Conservation (phyloP, 768 basidiomycete genomes). For the Macrolepiota dolichaula region DNA sequence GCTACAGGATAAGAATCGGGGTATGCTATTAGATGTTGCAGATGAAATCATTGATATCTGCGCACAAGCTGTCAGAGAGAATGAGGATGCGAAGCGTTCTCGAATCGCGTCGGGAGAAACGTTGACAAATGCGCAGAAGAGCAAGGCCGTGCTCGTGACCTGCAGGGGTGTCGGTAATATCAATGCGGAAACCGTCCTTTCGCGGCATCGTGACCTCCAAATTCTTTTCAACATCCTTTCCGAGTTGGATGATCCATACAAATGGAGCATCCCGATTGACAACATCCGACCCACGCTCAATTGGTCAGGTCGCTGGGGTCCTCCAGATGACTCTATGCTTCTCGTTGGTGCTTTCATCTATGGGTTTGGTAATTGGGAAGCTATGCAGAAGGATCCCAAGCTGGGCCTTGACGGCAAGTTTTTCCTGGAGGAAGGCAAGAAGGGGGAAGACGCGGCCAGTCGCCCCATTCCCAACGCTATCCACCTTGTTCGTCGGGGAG, state of each 20-base stretch:
- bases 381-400: constrained; percentile 83
- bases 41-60: constrained; percentile 93
- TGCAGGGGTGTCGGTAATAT: constrained; percentile 89
- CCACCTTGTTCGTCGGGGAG: constrained; percentile 94
- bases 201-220: constrained; percentile 83
- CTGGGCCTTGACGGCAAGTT: constrained; percentile 89
- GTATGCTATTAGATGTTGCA: constrained; percentile 84
- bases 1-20: constrained; percentile 90
- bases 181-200: constrained; percentile 96
- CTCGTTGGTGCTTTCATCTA: constrained; percentile 91
- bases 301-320: constrained; percentile 96
- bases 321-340: constrained; percentile 90
- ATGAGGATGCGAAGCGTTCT: constrained; percentile 74
- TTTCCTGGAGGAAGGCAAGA: constrained; percentile 97
- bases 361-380: constrained; percentile 97
- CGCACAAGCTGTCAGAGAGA: constrained; percentile 76
- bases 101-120: constrained; percentile 83
- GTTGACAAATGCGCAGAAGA: constrained; percentile 89
- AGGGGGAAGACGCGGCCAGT: constrained; percentile 79
- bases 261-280: constrained; percentile 88
- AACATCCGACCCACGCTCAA: constrained; percentile 91
- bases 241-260: constrained; percentile 67
- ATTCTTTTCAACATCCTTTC: constrained; percentile 82
- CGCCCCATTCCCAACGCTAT: constrained; percentile 96
- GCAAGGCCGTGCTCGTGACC: constrained; percentile 93